Conservation (phyloP, 164 flowering plant genomes). For the Vitis riparia region DNA sequence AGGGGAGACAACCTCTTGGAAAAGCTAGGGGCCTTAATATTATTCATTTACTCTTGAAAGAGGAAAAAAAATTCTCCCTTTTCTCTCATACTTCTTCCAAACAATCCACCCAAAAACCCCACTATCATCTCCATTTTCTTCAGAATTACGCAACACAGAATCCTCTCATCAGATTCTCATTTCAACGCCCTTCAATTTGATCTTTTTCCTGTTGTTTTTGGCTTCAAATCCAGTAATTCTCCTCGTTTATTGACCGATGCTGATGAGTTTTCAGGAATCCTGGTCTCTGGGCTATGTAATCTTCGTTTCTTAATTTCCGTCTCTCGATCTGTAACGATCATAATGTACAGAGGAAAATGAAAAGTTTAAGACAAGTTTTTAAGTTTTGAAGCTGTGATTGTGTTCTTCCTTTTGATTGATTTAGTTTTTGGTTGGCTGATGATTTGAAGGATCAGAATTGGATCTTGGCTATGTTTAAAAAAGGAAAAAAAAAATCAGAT, state of each 20-base stretch:
- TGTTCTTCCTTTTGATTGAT: conserved; percentile 13
- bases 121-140: conserved; percentile 2
- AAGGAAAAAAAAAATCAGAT: neutral
- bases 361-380: too few relatives aligned
- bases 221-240: conserved; percentile 4
- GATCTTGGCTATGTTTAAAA: neutral
- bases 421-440: conserved; percentile 17
- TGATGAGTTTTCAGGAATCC: conserved; percentile 35
- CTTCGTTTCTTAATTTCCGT: conserved; percentile 17
- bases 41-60: conserved; percentile 7
- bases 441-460: conserved; percentile 20
- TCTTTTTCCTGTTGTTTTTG: conserved; percentile 14
- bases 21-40: conserved; percentile 4
- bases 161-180: conserved; percentile 22
- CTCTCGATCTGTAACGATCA: conserved; percentile 36
- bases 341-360: conserved; percentile 22
- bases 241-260: conserved; percentile 27
- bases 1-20: conserved; percentile 18
- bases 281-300: conserved; percentile 32
- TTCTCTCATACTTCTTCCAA: conserved; percentile 3
- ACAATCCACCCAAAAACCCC: neutral
- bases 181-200: conserved; percentile 18
- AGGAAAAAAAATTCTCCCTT: conserved; percentile 15
- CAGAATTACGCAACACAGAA: conserved; percentile 5
- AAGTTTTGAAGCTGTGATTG: conserved; percentile 3